Base-by-base conservation (phyloP, 208 protist genomes). In the Leptomonas pyrrhocoris region DNA sequence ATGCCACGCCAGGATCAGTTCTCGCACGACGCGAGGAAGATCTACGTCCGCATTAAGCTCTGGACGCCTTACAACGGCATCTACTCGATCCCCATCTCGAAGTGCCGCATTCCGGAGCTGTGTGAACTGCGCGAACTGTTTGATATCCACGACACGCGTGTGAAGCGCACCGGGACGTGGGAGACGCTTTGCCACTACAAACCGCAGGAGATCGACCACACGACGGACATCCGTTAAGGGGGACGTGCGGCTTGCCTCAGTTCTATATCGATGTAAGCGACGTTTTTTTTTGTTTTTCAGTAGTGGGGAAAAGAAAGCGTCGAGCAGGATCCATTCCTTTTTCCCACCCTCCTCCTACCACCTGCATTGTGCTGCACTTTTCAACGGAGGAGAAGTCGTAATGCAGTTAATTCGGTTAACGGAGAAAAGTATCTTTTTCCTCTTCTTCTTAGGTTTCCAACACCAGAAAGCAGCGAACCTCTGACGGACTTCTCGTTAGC, bases 21-120 rank as follows among this genome's bases (percentile, higher is more conserved):
- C 48, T 65, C 81, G 23, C 72, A 82, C 65, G 74, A 84, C 30
- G 75, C 61, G n/a, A 74, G 54, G 23, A 74, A 76, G 36, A 64
- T 81, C 6, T 93, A 91, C 72, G 45, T 93, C 3, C 84, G 79
- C 46, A 60, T 86, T 16, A 74, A 79, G 25, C 70, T 94, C 40
- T 89, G 82, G 81, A 94, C 89, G 12, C 89, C 89, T 56, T 73
- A 86, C 53, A 77, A 89, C 51, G 86, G 85, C 45, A 88, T 74
- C 25, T 78, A 77, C 62, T 84, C 86, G 27, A 62, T 94, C 13
- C 70, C 73, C 9, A 71, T 92, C 9, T 27, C 79, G 23, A 77
- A 56, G 25, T 94, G 89, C 67, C 79, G 78, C 23, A 83, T 89
- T 43, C 89, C 86, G 15, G 78, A 91, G 71, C 73, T 94, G 72